Evolutionary conservation across 2,329 filamentous ascomycete species (phyloP).

Genomic region (Cladorrhinum sp.): DNA sequence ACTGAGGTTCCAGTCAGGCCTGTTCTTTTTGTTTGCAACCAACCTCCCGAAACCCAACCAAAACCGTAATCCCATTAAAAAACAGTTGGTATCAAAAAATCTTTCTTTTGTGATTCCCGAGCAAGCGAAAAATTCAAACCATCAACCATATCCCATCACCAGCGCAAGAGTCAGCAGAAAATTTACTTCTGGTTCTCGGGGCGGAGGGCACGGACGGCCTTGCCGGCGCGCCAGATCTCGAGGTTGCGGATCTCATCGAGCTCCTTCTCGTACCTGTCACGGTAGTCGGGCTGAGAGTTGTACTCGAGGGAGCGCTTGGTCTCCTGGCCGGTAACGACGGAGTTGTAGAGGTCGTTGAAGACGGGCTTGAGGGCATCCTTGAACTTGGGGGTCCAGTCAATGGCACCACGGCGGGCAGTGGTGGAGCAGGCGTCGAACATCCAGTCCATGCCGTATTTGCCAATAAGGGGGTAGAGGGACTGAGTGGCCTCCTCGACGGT

Average conservation of each 20-base stretch:
- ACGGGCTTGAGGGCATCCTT: constrained; percentile 98
- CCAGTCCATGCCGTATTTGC: constrained; percentile 99
- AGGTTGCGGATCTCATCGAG: constrained; percentile 97
- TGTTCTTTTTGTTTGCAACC: not conserved
- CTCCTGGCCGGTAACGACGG: constrained; percentile 87
- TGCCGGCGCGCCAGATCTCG: constrained; percentile 99
- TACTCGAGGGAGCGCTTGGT: constrained; percentile 95
- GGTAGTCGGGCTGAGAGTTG: constrained; percentile 94
- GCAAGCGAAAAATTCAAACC: constrained; percentile 20
- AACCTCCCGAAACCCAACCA: not conserved
- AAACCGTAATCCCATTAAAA: constrained; percentile 4
- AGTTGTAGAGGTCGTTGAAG: constrained; percentile 96
- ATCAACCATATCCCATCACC: constrained; percentile 9
- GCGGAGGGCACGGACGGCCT: constrained; percentile 84
- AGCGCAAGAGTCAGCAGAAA: not conserved
- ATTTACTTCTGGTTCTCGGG: constrained; percentile 80
- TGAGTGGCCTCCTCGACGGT: constrained; percentile 99
- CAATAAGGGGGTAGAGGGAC: constrained; percentile 95
- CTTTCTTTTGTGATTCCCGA: constrained; percentile 15
- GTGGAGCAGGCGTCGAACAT: constrained; percentile 99
- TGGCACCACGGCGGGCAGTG: constrained; percentile 94
- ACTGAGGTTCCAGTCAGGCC: not conserved
- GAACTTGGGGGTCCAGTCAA: constrained; percentile 97
- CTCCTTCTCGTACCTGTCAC: constrained; percentile 95
- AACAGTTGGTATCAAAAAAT: constrained; percentile 20